phyloP scores from a whole-genome alignment of 306 rosid genomes.

The Ammopiptanthus mongolicus region DNA sequence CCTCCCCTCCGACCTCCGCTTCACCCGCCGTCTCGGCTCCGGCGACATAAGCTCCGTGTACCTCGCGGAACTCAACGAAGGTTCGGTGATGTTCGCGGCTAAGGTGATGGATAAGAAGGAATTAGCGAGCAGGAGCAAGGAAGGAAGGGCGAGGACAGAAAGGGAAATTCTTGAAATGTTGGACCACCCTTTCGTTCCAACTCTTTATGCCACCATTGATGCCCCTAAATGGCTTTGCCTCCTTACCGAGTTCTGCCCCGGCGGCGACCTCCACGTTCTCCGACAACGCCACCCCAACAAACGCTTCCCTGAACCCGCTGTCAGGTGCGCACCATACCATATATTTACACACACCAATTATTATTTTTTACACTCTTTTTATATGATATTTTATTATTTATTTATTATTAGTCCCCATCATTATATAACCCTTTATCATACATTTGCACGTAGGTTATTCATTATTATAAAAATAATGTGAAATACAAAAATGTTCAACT shows the following conservation, averaged over 20 bases:
- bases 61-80: constrained; percentile 47
- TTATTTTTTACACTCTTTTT: no score
- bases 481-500: neutral
- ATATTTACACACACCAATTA: no score
- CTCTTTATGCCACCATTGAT: constrained; percentile 69
- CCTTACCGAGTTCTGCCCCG: constrained; percentile 81
- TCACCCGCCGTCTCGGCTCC: constrained; percentile 58
- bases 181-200: constrained; percentile 79
- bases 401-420: no score
- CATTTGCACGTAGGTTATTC: no score
- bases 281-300: constrained; percentile 72
- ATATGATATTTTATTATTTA: no score
- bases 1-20: constrained; percentile 61
- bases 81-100: constrained; percentile 53
- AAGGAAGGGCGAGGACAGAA: constrained; percentile 75
- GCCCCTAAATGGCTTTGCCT: constrained; percentile 65
- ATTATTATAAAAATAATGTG: neutral
- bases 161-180: constrained; percentile 61
- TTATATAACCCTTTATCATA: no score
- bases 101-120: constrained; percentile 88
- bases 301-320: constrained; percentile 67
- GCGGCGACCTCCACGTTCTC: constrained; percentile 83
- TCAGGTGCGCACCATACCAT: constrained; percentile 51
- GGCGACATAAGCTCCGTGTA: constrained; percentile 84
- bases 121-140: constrained; percentile 60